Base-by-base conservation (phyloP, 352 stramenopile genomes). In the Thraustotheca clavata region DNA sequence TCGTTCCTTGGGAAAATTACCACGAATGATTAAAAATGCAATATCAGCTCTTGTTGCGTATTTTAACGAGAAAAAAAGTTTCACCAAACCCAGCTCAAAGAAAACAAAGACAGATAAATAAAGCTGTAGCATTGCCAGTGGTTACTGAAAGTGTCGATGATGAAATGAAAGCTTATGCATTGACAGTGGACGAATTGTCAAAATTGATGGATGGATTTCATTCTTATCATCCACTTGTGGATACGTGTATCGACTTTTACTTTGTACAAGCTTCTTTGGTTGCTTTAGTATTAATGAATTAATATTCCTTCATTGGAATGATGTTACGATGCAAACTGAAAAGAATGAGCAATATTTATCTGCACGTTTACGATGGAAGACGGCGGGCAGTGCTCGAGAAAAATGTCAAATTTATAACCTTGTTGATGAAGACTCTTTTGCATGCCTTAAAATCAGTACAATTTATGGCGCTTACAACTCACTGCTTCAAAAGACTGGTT, bases 371-470 rank as follows among this genome's bases (percentile, higher is more conserved):
- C n/a, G 49, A 11, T 59, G 49, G 49, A 31, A 54, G 31, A 59
- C 38, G 20, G 43, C 38, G 20, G 49, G 31, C 9, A 59, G 49
- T 41, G 49, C 43, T 16, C 31, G 43, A 43, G 9, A 59, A n/a
- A 34, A 59, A 9, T 59, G 49, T n/a, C 49, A 59, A 59, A 40
- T 59, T 8, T 59, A 59, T 34, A 59, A 59, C 3, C 49, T 59
- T 38, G n/a, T 59, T 8, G 49, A 59, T 22, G 49, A 59, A 22
- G 8, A n/a, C n/a, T 14, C 49, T 31, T 59, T 46, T 39, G 31
- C 49, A 8, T 41, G 49, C 49, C 27, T 59, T 9, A 2, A 2
- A n/a, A n/a, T 59, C 14, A 46, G 49, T 59, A 34, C 31, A n/a
- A 46, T 59, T 22, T 43, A 59, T 40, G 14, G 43, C n/a, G 49